Percentiles rank a stretch among this genome's conserved stretches.
Conservation (phyloP, 176 grass and related monocot genomes). For the Aegilops sharonensis region DNA sequence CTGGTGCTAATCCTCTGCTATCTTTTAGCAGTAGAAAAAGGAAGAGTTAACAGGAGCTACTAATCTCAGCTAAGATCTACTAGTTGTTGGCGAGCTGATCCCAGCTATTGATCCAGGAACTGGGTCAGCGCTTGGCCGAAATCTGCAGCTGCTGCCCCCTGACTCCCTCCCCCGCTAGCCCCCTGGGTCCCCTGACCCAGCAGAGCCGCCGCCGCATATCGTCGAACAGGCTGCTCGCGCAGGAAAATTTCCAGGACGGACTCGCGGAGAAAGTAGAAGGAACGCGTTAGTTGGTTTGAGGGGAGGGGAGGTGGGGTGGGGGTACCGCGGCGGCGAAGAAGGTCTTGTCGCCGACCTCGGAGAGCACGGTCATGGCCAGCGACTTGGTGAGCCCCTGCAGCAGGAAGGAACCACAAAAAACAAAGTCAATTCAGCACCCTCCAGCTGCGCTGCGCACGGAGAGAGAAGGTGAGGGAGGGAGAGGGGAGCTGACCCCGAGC, state of each 20-base stretch:
- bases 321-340: slow-evolving; percentile 96
- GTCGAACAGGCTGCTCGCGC: slow-evolving; percentile 23
- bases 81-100: not conserved
- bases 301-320: not conserved
- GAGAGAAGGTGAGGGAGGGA: not conserved
- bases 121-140: not conserved
- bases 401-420: not conserved
- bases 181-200: not conserved
- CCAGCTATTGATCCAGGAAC: not conserved
- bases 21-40: not conserved
- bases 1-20: not conserved
- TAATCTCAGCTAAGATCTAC: slow-evolving; percentile 5
- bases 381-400: slow-evolving; percentile 95
- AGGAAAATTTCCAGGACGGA: not conserved
- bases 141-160: not conserved
- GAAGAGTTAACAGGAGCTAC: not conserved
- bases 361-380: slow-evolving; percentile 87
- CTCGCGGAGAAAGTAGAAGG: not conserved
- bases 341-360: slow-evolving; percentile 99
- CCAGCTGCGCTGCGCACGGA: not conserved
- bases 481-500: slow-evolving; percentile 30
- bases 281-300: not conserved
- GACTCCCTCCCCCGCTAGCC: not conserved
- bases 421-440: not conserved
- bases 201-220: not conserved